Conservation (phyloP, 306 rosid genomes). For the Trifolium pratense region DNA sequence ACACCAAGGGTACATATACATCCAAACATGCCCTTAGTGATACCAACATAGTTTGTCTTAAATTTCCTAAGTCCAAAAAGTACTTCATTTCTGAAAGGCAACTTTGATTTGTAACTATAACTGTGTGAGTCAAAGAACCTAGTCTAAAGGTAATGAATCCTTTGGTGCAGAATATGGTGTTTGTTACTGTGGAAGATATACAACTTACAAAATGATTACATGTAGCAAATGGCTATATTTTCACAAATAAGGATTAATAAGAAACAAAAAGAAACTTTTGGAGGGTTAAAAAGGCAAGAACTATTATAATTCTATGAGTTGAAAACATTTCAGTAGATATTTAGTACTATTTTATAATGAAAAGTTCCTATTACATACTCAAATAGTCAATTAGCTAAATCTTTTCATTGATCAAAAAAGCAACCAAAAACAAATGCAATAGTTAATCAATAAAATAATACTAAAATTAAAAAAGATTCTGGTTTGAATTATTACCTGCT, state of each 20-base stretch:
- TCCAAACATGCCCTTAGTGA: no score
- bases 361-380: neutral
- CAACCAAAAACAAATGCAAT: no score
- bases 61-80: neutral
- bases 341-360: neutral
- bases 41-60: no score
- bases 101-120: neutral
- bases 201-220: no score
- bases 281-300: neutral
- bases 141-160: no score
- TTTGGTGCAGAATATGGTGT: no score
- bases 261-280: neutral
- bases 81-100: neutral
- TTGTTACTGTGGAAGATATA: no score
- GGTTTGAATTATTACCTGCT: slow-evolving; percentile 66
- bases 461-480: neutral
- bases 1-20: no score
- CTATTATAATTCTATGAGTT: neutral
- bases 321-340: neutral
- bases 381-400: neutral
- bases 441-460: neutral
- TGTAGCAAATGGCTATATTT: no score
- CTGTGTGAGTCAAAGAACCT: neutral
- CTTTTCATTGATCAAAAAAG: neutral
- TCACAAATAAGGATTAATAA: no score